phyloP scores from a whole-genome alignment of 2,329 filamentous ascomycete genomes.

The Fusarium sp. region DNA sequence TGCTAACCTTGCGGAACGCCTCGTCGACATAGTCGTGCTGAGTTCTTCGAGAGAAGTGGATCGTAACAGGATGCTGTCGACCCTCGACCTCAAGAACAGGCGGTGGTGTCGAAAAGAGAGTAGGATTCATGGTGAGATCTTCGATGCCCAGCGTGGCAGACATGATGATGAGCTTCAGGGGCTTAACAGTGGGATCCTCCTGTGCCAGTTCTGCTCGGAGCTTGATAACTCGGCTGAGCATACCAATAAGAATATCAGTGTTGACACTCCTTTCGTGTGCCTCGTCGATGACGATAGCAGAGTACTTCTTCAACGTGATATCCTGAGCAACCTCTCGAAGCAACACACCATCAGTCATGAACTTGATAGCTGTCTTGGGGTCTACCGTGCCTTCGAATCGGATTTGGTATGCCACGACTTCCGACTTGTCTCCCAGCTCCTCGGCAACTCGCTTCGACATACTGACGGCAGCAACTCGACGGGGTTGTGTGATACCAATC shows the following conservation, averaged over 20 bases:
- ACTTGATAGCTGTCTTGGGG: constrained; percentile 90
- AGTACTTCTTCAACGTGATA: constrained; percentile 89
- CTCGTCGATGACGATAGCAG: constrained; percentile 93
- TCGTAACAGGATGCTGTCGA: constrained; percentile 88
- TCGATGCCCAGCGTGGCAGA: constrained; percentile 93
- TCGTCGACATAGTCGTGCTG: constrained; percentile 91
- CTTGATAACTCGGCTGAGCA: constrained; percentile 93
- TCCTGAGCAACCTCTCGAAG: constrained; percentile 92
- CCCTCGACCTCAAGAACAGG: constrained; percentile 92
- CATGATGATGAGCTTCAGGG: constrained; percentile 97
- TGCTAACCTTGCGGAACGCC: constrained; percentile 85
- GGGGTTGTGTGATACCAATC: constrained; percentile 94
- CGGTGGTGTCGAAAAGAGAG: constrained; percentile 81
- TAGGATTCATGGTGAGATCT: constrained; percentile 87
- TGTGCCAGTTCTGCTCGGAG: constrained; percentile 79
- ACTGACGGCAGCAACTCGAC: constrained; percentile 94
- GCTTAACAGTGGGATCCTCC: constrained; percentile 77
- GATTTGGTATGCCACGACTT: constrained; percentile 90
- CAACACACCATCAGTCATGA: constrained; percentile 98
- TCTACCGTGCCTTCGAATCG: constrained; percentile 90
- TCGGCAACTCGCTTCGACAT: constrained; percentile 93
- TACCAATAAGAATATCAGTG: constrained; percentile 97
- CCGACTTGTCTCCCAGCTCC: constrained; percentile 83
- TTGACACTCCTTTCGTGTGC: constrained; percentile 98
- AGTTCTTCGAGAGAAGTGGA: constrained; percentile 88